phyloP scores from a whole-genome alignment of 495 filamentous ascomycete genomes.

The Stereocaulon alpinum region DNA sequence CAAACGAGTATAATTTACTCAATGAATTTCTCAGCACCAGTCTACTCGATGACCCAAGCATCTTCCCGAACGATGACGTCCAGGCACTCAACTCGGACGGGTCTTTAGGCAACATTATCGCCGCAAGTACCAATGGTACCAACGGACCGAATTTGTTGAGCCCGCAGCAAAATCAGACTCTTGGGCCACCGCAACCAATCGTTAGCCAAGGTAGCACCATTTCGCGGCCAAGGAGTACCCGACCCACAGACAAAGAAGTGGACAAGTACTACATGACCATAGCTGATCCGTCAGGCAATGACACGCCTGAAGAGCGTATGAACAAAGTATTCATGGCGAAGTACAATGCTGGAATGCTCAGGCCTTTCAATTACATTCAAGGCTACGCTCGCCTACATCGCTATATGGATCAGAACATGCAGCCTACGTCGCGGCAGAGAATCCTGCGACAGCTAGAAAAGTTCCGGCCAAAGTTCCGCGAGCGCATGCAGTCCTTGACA shows the following conservation, averaged over 20 bases:
- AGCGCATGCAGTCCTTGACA: conserved; percentile 81
- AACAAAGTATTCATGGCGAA: conserved; percentile 90
- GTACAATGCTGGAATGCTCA: conserved; percentile 84
- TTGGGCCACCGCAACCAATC: conserved; percentile 33
- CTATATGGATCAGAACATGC: conserved; percentile 85
- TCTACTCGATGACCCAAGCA: conserved; percentile 65
- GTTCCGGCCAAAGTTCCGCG: conserved; percentile 91
- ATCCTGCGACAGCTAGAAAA: conserved; percentile 83
- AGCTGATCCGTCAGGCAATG: conserved; percentile 85
- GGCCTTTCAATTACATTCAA: conserved; percentile 96
- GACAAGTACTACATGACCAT: conserved; percentile 94
- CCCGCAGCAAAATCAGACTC: conserved; percentile 26
- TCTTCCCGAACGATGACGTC: conserved; percentile 53
- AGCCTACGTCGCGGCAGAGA: conserved; percentile 66
- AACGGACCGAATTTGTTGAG: conserved; percentile 31
- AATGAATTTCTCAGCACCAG: conserved; percentile 91
- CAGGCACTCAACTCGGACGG: conserved; percentile 47
- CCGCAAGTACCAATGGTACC: conserved; percentile 26
- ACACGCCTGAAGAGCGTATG: conserved; percentile 89
- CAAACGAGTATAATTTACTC: conserved; percentile 89
- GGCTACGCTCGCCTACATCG: conserved; percentile 79
- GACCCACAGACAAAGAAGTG: conserved; percentile 68
- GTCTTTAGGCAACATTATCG: conserved; percentile 42
- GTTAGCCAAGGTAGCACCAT: conserved; percentile 45
- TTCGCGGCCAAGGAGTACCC: conserved; percentile 45